Evolutionary conservation across 306 rosid species (phyloP).

Genomic region (Bauhinia variegata): DNA sequence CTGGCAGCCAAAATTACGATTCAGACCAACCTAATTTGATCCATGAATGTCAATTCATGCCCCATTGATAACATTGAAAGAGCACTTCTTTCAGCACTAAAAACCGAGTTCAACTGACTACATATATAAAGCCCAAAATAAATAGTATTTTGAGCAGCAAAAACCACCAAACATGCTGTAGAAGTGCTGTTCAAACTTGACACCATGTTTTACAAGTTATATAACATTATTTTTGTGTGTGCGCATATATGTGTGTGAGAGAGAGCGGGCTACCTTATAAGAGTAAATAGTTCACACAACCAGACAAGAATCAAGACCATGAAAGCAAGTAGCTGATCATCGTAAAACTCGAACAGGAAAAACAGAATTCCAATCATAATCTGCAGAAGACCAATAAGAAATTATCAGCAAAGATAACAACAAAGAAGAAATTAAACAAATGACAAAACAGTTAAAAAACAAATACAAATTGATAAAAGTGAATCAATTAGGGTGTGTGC

Average conservation of each 20-base stretch:
- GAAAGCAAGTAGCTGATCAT: conserved; percentile 93
- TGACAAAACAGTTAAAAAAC: conserved; percentile 11
- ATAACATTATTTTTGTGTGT: neutral
- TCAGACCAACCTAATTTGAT: conserved; percentile 11
- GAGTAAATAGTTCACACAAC: conserved; percentile 94
- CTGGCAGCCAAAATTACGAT: conserved; percentile 4
- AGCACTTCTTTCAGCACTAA: conserved; percentile 12
- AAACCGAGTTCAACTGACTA: conserved; percentile 19
- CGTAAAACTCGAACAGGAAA: conserved; percentile 95
- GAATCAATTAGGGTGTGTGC: conserved; percentile 32
- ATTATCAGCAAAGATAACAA: conserved; percentile 31
- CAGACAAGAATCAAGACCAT: conserved; percentile 96
- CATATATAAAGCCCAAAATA: conserved; percentile 11
- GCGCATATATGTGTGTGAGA: neutral
- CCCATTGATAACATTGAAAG: neutral
- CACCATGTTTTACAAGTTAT: conserved; percentile 8
- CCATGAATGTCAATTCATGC: neutral
- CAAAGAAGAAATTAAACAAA: conserved; percentile 15
- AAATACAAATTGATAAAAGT: conserved; percentile 16
- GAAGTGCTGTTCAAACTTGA: conserved; percentile 27
- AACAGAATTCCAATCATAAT: conserved; percentile 97
- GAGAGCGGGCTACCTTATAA: conserved; percentile 66
- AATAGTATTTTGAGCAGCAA: conserved; percentile 6
- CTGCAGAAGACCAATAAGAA: conserved; percentile 57
- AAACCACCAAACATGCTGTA: conserved; percentile 14